Conservation (phyloP, 208 protist species). For the Strigomonas galati region DNA sequence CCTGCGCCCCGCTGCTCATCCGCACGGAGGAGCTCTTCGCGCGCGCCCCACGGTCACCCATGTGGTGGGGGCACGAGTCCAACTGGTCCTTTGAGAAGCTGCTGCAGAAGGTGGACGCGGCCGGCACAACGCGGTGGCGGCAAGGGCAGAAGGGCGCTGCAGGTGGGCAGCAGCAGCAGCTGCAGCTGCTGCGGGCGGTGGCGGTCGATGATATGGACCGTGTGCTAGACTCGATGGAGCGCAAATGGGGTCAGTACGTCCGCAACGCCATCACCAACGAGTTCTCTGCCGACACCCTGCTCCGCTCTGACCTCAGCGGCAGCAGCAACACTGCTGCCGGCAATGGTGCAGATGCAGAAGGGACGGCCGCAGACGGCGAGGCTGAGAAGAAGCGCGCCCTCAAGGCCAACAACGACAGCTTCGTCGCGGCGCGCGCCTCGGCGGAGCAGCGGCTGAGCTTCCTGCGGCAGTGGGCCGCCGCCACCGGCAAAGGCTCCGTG, state of each 20-base stretch:
- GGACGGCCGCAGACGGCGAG: neutral
- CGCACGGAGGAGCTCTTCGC: conserved; percentile 73
- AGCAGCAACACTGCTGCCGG: neutral
- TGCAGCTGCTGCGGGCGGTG: conserved; percentile 39
- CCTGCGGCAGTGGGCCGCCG: conserved; percentile 25
- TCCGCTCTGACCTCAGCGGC: neutral
- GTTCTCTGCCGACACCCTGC: neutral
- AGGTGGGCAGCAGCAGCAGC: conserved; percentile 1
- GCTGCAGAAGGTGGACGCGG: conserved; percentile 28
- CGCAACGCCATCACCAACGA: neutral
- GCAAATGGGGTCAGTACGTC: conserved; percentile 31
- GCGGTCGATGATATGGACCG: conserved; percentile 76
- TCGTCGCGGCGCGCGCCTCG: neutral
- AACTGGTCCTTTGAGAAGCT: conserved; percentile 81
- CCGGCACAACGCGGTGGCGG: conserved; percentile 12
- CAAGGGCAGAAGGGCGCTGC: neutral
- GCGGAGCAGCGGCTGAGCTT: conserved; percentile 30
- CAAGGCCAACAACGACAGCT: neutral
- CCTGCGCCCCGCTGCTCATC: conserved; percentile 67
- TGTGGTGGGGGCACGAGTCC: conserved; percentile 69
- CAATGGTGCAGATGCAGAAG: neutral
- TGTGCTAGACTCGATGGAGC: conserved; percentile 69
- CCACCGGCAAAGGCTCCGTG: conserved; percentile 38
- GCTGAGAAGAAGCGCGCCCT: neutral
- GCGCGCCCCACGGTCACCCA: conserved; percentile 57